Percentiles rank a stretch among this genome's conserved stretches.
These are phyloP conservation scores for Mortierella sp. DNA, from an alignment of 371 early-diverging fungal genomes.

Conservation along the genomic window DNA sequence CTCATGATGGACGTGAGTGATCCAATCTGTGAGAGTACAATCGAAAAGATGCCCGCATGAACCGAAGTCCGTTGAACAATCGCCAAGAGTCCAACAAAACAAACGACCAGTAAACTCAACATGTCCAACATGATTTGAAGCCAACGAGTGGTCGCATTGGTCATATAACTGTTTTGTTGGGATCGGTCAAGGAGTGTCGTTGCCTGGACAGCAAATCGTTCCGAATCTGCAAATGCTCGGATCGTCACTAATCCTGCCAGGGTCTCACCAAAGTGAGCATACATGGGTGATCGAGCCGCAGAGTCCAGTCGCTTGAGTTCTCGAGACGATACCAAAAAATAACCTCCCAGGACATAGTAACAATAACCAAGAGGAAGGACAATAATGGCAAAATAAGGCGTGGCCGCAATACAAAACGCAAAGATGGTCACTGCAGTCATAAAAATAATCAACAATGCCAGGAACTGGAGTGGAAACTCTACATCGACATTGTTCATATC, in stretches of 20 bases:
- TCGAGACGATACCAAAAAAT: conserved; percentile 67
- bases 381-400: conserved; percentile 24
- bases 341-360: conserved; percentile 54
- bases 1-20: conserved; percentile 18
- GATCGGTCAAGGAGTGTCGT: conserved; percentile 55
- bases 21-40: conserved; percentile 31
- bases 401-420: conserved; percentile 28
- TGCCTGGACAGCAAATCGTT: conserved; percentile 23
- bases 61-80: conserved; percentile 25
- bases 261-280: conserved; percentile 51
- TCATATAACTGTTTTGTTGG: conserved; percentile 31
- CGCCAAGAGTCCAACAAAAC: conserved; percentile 32
- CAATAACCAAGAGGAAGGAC: conserved; percentile 24
- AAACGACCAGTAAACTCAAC: conserved; percentile 41
- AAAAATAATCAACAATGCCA: conserved; percentile 28
- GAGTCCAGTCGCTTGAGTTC: conserved; percentile 64
- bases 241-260: conserved; percentile 59
- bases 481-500: conserved; percentile 84
- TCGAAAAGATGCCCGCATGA: conserved; percentile 14
- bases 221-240: conserved; percentile 58
- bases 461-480: conserved; percentile 29
- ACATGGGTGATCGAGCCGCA: conserved; percentile 58
- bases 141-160: conserved; percentile 35
- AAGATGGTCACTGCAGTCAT: conserved; percentile 19
- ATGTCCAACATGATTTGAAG: conserved; percentile 53